Percentiles rank a stretch among this genome's conserved stretches.
Evolutionary conservation across 2,329 filamentous ascomycete genomes (phyloP).

Genomic region (Claviceps paspali): DNA sequence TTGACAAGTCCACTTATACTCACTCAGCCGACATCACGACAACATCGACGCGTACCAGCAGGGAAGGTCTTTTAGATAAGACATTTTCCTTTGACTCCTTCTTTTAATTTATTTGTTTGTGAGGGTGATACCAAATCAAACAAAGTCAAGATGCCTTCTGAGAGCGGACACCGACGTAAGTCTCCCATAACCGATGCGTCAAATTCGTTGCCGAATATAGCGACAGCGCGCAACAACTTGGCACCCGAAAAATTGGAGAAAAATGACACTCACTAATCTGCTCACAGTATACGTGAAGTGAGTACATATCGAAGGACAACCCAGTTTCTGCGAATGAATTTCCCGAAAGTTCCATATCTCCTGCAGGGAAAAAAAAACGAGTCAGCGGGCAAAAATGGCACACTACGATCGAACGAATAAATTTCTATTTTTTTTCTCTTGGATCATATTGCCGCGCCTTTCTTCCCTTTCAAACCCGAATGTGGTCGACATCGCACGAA

Average conservation of each 20-base stretch:
- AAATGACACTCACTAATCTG: background rate
- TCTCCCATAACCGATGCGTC: background rate
- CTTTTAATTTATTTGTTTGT: conserved; percentile 27
- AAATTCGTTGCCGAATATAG: background rate
- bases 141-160: conserved; percentile 71
- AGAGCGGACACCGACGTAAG: conserved; percentile 81
- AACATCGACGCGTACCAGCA: conserved; percentile 27
- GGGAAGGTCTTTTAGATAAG: conserved; percentile 31
- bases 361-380: background rate
- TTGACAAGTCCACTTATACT: conserved; percentile 19
- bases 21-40: conserved; percentile 14
- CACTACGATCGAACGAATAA: background rate
- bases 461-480: background rate
- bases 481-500: background rate
- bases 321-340: background rate
- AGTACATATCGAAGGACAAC: conserved; percentile 28
- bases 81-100: conserved; percentile 24
- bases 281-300: conserved; percentile 72
- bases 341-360: background rate
- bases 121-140: conserved; percentile 27
- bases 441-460: no score
- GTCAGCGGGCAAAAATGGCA: background rate
- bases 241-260: conserved; percentile 19
- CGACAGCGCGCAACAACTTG: conserved; percentile 2
- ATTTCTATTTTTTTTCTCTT: background rate